Evolutionary conservation across 352 stramenopile species (phyloP).

Genomic region (Phytophthora macrochlamydospora): DNA sequence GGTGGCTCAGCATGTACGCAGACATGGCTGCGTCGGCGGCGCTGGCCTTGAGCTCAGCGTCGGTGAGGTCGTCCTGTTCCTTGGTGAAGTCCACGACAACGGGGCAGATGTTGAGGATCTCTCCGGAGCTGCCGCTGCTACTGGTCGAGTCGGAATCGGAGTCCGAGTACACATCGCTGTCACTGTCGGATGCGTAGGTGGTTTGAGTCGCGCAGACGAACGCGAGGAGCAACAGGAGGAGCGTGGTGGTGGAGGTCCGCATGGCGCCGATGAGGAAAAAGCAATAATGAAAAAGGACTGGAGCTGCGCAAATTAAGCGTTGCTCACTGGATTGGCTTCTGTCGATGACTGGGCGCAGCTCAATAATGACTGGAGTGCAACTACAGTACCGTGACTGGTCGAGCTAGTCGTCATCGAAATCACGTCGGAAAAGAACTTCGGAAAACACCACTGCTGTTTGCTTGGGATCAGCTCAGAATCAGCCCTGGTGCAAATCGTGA

Average conservation of each 20-base stretch:
- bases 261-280: neutral
- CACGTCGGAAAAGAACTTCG: no score
- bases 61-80: neutral
- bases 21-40: conserved; percentile 4
- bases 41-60: conserved; percentile 1
- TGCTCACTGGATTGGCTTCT: no score
- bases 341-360: no score
- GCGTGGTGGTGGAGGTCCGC: neutral
- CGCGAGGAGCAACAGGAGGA: neutral
- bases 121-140: neutral
- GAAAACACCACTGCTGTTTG: no score
- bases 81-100: neutral
- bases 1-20: conserved; percentile 2
- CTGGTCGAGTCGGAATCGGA: neutral
- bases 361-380: no score
- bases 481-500: no score
- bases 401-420: no score
- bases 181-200: neutral
- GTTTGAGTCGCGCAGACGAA: conserved; percentile 1
- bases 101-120: conserved; percentile 1
- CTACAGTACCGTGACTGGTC: no score
- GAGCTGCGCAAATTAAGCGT: no score
- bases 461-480: no score
- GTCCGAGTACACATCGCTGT: neutral
- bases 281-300: neutral